These are phyloP conservation scores for Pilatotrama ljubarskyi DNA, from an alignment of 768 basidiomycete genomes.

Conservation along the genomic window DNA sequence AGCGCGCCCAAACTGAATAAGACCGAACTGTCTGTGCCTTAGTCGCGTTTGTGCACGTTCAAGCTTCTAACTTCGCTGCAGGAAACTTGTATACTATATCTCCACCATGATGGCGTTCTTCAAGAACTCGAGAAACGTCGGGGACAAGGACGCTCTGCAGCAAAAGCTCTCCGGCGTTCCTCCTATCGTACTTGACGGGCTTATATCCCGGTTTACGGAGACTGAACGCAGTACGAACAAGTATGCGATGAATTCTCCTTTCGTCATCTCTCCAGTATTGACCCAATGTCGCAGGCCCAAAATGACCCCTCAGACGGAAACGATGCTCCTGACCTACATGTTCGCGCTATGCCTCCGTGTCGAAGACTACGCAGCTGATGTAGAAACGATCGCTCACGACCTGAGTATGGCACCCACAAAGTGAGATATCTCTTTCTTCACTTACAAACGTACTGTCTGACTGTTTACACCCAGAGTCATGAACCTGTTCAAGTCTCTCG, in stretches of 20 bases:
- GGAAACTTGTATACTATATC: constrained; percentile 79
- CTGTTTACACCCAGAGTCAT: constrained; percentile 47
- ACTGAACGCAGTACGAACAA: constrained; percentile 61
- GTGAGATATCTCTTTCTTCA: too few species aligned
- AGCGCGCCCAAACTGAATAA: constrained; percentile 52
- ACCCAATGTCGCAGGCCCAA: constrained; percentile 30
- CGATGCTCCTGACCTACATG: constrained; percentile 72
- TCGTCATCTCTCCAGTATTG: not conserved
- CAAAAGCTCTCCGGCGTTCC: constrained; percentile 63
- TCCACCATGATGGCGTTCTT: constrained; percentile 79
- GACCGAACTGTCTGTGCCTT: constrained; percentile 49
- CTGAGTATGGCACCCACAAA: constrained; percentile 61
- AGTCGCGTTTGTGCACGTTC: not conserved
- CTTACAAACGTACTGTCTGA: constrained; percentile 11
- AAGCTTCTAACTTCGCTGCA: constrained; percentile 28
- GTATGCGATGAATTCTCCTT: constrained; percentile 44
- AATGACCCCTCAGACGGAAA: constrained; percentile 67
- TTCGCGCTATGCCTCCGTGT: constrained; percentile 79
- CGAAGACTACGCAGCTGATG: constrained; percentile 76
- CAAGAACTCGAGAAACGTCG: constrained; percentile 42
- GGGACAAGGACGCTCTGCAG: constrained; percentile 51
- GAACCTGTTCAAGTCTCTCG: constrained; percentile 74
- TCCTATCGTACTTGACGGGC: constrained; percentile 64
- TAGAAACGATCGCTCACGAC: constrained; percentile 68
- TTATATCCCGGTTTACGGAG: constrained; percentile 83